Evolutionary conservation across 2,329 filamentous ascomycete species (phyloP).

Genomic region (Sporothrix brasiliensis): DNA sequence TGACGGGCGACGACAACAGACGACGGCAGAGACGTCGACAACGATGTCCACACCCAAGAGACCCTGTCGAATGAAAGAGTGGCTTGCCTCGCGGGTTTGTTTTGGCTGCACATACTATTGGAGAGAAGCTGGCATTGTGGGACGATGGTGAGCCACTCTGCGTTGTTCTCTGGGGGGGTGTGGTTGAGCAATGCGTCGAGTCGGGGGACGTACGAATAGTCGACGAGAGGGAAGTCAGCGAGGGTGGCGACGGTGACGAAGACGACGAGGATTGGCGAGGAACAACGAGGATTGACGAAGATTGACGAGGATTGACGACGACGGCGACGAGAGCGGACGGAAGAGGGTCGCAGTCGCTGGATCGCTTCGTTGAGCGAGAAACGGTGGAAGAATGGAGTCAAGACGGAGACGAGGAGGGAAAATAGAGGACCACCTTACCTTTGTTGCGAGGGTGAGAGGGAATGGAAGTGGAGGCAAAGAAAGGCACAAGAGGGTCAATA

Average conservation of each 20-base stretch:
- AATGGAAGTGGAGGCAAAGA: neutral
- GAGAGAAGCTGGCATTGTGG: slow-evolving; percentile 40
- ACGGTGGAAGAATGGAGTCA: slow-evolving; percentile 19
- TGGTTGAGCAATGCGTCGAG: slow-evolving; percentile 9
- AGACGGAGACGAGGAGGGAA: slow-evolving; percentile 14
- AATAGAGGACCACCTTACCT: slow-evolving; percentile 25
- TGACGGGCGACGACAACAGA: neutral
- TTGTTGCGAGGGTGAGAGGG: slow-evolving; percentile 8
- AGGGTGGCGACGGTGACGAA: slow-evolving; percentile 2
- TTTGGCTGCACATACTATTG: slow-evolving; percentile 24
- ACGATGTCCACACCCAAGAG: neutral
- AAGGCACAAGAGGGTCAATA: slow-evolving; percentile 7
- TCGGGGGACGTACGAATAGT: slow-evolving; percentile 16
- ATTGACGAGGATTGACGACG: neutral
- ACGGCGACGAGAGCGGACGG: slow-evolving; percentile 17
- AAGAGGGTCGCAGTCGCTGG: slow-evolving; percentile 6
- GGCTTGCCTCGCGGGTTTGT: neutral
- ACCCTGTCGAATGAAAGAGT: slow-evolving; percentile 17
- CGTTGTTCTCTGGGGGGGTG: slow-evolving; percentile 22
- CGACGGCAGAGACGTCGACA: neutral
- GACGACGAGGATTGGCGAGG: neutral
- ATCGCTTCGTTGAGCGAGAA: slow-evolving; percentile 4
- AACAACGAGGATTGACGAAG: neutral
- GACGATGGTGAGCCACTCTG: slow-evolving; percentile 28
- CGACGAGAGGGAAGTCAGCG: neutral